Conservation (phyloP, 1,284 basidiomycete genomes). For the Lignosus rhinocerotis region DNA sequence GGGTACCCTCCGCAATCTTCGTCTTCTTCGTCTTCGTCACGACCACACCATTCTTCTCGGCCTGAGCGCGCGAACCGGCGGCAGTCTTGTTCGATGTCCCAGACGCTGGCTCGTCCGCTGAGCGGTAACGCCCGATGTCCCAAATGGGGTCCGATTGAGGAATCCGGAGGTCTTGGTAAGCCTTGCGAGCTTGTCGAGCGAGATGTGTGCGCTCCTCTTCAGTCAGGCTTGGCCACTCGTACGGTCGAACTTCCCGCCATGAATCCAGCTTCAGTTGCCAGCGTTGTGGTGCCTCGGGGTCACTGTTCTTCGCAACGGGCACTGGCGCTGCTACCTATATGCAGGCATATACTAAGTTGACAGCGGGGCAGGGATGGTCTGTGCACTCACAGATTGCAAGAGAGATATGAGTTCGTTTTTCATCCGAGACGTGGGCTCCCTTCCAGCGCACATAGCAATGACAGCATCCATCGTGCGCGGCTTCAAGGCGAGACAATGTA, state of each 20-base stretch:
- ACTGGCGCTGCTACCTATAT: conserved; percentile 52
- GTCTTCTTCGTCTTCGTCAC: conserved; percentile 41
- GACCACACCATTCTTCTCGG: conserved; percentile 18
- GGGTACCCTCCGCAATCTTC: conserved; percentile 32
- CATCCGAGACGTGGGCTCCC: conserved; percentile 8
- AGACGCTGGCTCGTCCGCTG: conserved; percentile 3
- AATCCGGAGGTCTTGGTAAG: conserved; percentile 49
- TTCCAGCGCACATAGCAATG: conserved; percentile 24
- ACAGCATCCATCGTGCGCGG: conserved; percentile 43
- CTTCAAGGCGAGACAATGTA: conserved; percentile 54
- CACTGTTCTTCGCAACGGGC: conserved; percentile 35
- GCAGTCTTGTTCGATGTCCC: conserved; percentile 9
- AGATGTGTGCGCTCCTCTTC: conserved; percentile 46
- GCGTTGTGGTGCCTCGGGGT: conserved; percentile 35
- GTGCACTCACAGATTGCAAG: conserved; percentile 47
- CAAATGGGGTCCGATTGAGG: conserved; percentile 58
- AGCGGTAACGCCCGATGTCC: conserved; percentile 42
- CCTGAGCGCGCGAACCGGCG: conserved; percentile 14
- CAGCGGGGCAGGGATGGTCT: neutral
- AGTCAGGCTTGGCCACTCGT: conserved; percentile 52
- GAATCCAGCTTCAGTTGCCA: conserved; percentile 55
- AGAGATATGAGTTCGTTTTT: conserved; percentile 32
- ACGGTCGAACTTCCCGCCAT: conserved; percentile 71
- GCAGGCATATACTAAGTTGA: neutral
- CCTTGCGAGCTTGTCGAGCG: conserved; percentile 48